Evolutionary conservation across 768 basidiomycete genomes (phyloP).

Genomic region (Pulveroboletus sp.): DNA sequence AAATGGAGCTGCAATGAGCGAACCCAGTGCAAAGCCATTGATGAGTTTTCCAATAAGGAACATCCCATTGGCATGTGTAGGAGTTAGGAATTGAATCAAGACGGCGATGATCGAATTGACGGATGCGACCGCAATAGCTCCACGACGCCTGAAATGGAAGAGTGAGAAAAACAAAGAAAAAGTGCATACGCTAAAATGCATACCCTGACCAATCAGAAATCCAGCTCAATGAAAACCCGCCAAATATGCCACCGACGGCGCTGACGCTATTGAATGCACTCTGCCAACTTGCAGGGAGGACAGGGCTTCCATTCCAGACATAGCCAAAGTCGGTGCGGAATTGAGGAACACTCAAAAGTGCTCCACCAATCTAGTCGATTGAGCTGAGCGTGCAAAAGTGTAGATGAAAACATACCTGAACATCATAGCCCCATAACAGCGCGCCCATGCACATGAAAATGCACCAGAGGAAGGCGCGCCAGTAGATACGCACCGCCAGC

Average conservation of each 20-base stretch:
- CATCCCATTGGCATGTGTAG: slow-evolving; percentile 22
- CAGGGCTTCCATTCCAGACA: too few relatives aligned
- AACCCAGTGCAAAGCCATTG: slow-evolving; percentile 26
- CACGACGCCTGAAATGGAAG: slow-evolving; percentile 18
- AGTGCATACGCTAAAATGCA: too few relatives aligned
- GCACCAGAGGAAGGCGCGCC: slow-evolving; percentile 27
- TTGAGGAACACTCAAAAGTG: slow-evolving; percentile 20
- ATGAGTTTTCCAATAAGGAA: slow-evolving; percentile 25
- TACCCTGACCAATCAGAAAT: slow-evolving; percentile 21
- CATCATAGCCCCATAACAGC: slow-evolving; percentile 24
- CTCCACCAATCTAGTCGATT: slow-evolving; percentile 15
- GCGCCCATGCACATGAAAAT: slow-evolving; percentile 21
- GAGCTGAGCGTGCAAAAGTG: neutral
- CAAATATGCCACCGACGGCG: slow-evolving; percentile 24
- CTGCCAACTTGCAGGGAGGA: slow-evolving; percentile 28
- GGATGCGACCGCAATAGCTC: slow-evolving; percentile 21
- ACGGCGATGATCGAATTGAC: slow-evolving; percentile 20
- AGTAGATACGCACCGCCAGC: slow-evolving; percentile 18
- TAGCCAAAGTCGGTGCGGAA: slow-evolving; percentile 14
- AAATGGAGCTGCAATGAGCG: neutral
- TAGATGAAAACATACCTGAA: slow-evolving; percentile 12
- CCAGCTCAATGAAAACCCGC: slow-evolving; percentile 23
- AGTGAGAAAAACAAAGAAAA: neutral
- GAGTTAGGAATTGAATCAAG: slow-evolving; percentile 24
- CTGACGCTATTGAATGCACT: slow-evolving; percentile 26